Percentiles rank a stretch among this genome's conserved stretches.
Evolutionary conservation across 495 filamentous ascomycete species (phyloP).

Genomic region (Darksidea phi): DNA sequence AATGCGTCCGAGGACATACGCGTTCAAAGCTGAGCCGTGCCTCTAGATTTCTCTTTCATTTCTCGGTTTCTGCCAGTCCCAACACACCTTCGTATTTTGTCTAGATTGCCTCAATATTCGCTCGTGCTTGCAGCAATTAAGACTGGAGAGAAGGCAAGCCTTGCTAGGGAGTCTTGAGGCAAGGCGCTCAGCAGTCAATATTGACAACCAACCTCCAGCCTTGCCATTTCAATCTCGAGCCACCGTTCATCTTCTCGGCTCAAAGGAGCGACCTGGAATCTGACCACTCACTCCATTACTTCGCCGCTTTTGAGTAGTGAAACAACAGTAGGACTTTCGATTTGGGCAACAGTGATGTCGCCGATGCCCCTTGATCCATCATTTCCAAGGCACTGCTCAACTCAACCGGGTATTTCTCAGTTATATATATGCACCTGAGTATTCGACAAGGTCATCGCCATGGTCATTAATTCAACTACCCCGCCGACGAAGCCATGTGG

Average conservation of each 20-base stretch:
- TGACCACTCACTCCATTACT: no score
- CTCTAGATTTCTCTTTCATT: not conserved
- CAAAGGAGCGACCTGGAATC: no score
- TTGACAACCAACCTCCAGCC: no score
- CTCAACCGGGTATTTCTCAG: not conserved
- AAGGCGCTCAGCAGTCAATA: no score
- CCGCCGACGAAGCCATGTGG: not conserved
- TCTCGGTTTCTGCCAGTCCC: not conserved
- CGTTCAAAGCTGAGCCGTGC: not conserved
- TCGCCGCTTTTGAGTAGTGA: no score
- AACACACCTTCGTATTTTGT: not conserved
- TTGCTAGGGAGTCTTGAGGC: no score
- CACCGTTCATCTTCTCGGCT: no score
- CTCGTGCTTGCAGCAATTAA: no score
- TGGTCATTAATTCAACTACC: not conserved
- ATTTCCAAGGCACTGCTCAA: not conserved
- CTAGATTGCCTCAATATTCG: not conserved
- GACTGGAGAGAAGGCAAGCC: no score
- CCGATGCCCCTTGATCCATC: not conserved
- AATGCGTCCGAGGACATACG: no score
- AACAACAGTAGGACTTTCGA: no score
- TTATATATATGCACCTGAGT: not conserved
- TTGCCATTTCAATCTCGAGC: no score
- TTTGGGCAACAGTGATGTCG: not conserved
- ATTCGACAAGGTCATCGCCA: not conserved